Base-by-base conservation (phyloP, 371 early-diverging fungal species). In the Edhazardia aedis region DNA sequence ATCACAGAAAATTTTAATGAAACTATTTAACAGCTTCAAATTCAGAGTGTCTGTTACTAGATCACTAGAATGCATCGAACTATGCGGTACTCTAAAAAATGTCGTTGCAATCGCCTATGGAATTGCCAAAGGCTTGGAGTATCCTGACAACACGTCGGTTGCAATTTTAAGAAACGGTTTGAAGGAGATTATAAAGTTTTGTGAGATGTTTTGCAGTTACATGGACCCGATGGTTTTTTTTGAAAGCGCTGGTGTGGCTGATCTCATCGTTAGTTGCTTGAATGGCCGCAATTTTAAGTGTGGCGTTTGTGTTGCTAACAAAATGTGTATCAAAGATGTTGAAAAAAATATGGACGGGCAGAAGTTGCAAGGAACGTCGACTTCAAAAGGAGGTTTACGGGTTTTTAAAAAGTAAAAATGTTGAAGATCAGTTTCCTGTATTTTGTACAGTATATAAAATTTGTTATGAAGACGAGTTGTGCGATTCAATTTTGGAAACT, bases 61-160 rank as follows among this genome's bases (percentile, higher is more conserved):
- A 38, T 91, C 91, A 71, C 78, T 83, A 3, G 77, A 79, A 37
- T 86, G 86, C 50, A 86, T 90, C 16, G 91, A 95, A 72, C 71
- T 93, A 26, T 91, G 87, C 71, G 94, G 93, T 58, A 89, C 93
- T 1, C 69, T 95, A 30, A 95, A 95, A 77, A 93, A 95, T 76
- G 80, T 95, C 18, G 82, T 93, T n/a, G 89, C 88, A 19, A 78
- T 93, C 47, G 96, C 82, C 29, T 92, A 86, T 53, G 96, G 96
- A 38, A 76, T 93, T 53, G 83, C 85, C 40, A 85, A 86, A 68
- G 93, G 90, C 16, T 74, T 84, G 9, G 57, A 75, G 25, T 53
- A 78, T 39, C 88, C 90, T 26, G 81, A 80, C 65, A 93, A 93
- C 75, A 84, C 91, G 36, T 85, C 88, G 71, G 88, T 88, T 0